Conservation (phyloP, 192 early-diverging fungal genomes). For the Spizellomyces sp. region DNA sequence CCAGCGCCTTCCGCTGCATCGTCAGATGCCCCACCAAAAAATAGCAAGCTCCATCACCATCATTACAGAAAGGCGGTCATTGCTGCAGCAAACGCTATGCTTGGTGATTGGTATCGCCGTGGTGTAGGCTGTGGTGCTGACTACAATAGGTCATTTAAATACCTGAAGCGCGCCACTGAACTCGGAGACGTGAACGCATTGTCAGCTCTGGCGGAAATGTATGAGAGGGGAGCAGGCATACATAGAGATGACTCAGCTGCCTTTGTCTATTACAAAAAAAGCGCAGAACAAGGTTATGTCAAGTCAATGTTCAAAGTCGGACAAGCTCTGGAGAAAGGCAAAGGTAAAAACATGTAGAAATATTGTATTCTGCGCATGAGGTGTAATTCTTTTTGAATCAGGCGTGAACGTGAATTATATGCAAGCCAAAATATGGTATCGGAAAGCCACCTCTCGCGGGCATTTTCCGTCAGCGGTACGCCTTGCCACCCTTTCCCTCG, state of each 20-base stretch:
- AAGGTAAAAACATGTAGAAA: constrained; percentile 21
- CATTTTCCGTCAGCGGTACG: constrained; percentile 40
- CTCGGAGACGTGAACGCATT: constrained; percentile 23
- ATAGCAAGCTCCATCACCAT: neutral
- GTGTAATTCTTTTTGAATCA: neutral
- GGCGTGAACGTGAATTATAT: constrained; percentile 14
- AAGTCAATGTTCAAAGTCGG: constrained; percentile 34
- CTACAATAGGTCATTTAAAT: constrained; percentile 31
- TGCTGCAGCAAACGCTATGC: constrained; percentile 24
- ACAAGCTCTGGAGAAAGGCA: constrained; percentile 32
- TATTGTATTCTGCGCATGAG: neutral
- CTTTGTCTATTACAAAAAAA: constrained; percentile 28
- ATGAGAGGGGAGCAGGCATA: constrained; percentile 38
- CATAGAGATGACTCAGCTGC: constrained; percentile 31
- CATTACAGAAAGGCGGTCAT: neutral
- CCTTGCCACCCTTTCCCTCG: constrained; percentile 32
- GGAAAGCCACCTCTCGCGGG: constrained; percentile 24
- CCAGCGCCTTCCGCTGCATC: too few relatives aligned
- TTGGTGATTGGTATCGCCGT: constrained; percentile 41
- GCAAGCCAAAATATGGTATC: constrained; percentile 29
- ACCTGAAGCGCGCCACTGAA: constrained; percentile 25
- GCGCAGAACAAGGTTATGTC: constrained; percentile 27
- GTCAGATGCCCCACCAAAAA: neutral
- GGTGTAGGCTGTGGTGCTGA: constrained; percentile 28
- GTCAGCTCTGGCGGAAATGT: constrained; percentile 32